Percentiles rank a stretch among this genome's conserved stretches.
These are phyloP conservation scores for Alternaria sp. DNA, from an alignment of 2,329 filamentous ascomycete species.

Conservation along the genomic window DNA sequence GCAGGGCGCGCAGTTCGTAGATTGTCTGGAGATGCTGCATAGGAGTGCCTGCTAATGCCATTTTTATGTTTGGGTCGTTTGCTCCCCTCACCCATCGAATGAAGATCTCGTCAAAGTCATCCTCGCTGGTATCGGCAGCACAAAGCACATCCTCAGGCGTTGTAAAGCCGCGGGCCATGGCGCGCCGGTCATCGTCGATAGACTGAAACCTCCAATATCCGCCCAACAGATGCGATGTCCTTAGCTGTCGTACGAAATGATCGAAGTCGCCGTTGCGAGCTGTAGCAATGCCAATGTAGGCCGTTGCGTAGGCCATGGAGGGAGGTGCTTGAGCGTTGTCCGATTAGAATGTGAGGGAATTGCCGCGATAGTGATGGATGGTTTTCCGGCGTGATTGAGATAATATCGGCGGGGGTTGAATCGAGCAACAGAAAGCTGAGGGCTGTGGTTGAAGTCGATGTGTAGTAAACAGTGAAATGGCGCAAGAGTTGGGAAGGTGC, in stretches of 20 bases:
- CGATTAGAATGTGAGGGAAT: not conserved
- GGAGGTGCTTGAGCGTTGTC: not conserved
- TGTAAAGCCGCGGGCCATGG: slow-evolving; percentile 19
- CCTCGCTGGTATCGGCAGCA: slow-evolving; percentile 20
- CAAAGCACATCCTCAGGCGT: slow-evolving; percentile 29
- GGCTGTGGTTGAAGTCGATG: not conserved
- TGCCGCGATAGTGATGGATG: not conserved
- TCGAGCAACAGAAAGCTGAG: not conserved
- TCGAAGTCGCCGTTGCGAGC: slow-evolving; percentile 21
- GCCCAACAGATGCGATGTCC: slow-evolving; percentile 9
- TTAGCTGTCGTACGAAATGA: slow-evolving; percentile 13
- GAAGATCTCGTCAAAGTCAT: slow-evolving; percentile 21
- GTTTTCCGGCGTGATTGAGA: not conserved
- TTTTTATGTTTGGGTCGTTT: slow-evolving; percentile 9
- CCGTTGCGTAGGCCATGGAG: slow-evolving; percentile 18
- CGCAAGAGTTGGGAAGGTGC: not conserved
- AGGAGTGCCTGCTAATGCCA: slow-evolving; percentile 17
- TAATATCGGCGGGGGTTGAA: not conserved
- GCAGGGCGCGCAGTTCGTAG: slow-evolving; percentile 21
- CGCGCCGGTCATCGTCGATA: slow-evolving; percentile 26
- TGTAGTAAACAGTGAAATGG: not conserved
- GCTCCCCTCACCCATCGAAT: slow-evolving; percentile 30
- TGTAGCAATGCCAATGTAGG: slow-evolving; percentile 14
- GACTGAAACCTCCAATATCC: slow-evolving; percentile 32
- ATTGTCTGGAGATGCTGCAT: slow-evolving; percentile 24